Percentiles rank a stretch among this genome's conserved stretches.
These are phyloP conservation scores for Eragrostis nindensis DNA, from an alignment of 176 grass and related monocot genomes.

Conservation along the genomic window DNA sequence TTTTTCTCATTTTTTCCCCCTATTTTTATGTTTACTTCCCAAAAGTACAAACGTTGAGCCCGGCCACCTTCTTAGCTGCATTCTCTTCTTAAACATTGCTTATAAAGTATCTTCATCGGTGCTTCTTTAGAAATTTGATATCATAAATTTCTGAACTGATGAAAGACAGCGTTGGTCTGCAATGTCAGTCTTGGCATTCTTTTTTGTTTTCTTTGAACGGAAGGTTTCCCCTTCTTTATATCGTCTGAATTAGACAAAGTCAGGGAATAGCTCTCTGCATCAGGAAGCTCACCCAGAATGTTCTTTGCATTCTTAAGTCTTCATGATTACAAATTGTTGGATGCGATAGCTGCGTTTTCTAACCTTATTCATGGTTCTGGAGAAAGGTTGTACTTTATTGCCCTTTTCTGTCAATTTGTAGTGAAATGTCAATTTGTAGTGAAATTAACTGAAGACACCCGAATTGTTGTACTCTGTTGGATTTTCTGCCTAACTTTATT, in stretches of 20 bases:
- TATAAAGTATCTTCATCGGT: slow-evolving; percentile 16
- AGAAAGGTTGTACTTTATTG: neutral
- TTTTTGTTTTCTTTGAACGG: too few relatives aligned
- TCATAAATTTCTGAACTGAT: slow-evolving; percentile 18
- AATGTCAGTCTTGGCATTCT: neutral
- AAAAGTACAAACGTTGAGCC: neutral
- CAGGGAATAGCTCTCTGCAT: too few relatives aligned
- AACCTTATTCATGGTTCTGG: neutral
- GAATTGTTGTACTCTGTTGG: slow-evolving; percentile 10
- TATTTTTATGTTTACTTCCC: neutral
- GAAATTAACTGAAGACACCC: neutral
- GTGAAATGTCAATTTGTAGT: neutral
- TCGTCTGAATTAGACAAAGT: too few relatives aligned
- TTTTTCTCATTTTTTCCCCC: neutral
- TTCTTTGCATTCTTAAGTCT: too few relatives aligned
- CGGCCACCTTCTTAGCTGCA: neutral
- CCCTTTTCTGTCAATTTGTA: neutral
- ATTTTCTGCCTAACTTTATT: neutral
- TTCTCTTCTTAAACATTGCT: neutral
- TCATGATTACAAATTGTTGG: neutral
- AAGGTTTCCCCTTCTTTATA: too few relatives aligned
- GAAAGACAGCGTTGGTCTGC: neutral
- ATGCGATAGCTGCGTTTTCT: neutral
- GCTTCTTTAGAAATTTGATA: neutral
- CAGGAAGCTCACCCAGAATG: too few relatives aligned